A percentile compares a stretch with the other conserved stretches of the same genome.
phyloP scores from a whole-genome alignment of 805 yeast species.

The Kodamaea fukazawae region DNA sequence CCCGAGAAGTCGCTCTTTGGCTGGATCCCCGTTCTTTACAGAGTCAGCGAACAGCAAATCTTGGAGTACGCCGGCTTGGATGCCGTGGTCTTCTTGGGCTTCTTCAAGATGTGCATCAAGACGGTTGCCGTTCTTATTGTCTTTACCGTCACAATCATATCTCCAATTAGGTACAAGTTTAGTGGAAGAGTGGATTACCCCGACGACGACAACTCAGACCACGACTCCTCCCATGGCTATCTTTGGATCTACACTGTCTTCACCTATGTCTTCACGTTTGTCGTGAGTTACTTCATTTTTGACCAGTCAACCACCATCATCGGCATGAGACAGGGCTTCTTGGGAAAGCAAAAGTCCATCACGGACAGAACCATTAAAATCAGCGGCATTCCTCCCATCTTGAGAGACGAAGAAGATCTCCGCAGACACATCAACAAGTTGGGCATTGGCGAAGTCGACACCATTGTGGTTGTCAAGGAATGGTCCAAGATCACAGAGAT shows the following conservation, averaged over 20 bases:
- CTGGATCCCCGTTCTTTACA: constrained; percentile 71
- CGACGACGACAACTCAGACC: constrained; percentile 23
- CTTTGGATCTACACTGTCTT: constrained; percentile 85
- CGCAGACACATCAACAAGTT: constrained; percentile 73
- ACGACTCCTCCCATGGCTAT: constrained; percentile 45
- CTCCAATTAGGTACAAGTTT: constrained; percentile 79
- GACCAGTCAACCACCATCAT: constrained; percentile 74
- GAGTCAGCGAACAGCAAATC: constrained; percentile 69
- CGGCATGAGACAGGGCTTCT: constrained; percentile 69
- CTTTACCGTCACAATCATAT: constrained; percentile 70
- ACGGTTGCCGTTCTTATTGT: constrained; percentile 61
- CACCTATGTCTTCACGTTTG: constrained; percentile 78
- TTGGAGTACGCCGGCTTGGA: constrained; percentile 90
- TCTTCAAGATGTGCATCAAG: constrained; percentile 84
- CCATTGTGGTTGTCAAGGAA: constrained; percentile 78
- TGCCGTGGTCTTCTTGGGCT: constrained; percentile 87
- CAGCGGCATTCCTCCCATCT: constrained; percentile 82
- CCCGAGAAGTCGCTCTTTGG: constrained; percentile 63
- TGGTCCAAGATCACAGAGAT: constrained; percentile 75
- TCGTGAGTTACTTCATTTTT: constrained; percentile 59
- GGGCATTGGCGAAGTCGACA: constrained; percentile 75
- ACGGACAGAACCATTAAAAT: constrained; percentile 88
- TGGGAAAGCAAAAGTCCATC: constrained; percentile 83
- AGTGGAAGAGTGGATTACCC: constrained; percentile 62
- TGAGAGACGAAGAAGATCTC: constrained; percentile 69